Evolutionary conservation across 2,329 filamentous ascomycete genomes (phyloP).

Genomic region (Clarireedia monteithiana): DNA sequence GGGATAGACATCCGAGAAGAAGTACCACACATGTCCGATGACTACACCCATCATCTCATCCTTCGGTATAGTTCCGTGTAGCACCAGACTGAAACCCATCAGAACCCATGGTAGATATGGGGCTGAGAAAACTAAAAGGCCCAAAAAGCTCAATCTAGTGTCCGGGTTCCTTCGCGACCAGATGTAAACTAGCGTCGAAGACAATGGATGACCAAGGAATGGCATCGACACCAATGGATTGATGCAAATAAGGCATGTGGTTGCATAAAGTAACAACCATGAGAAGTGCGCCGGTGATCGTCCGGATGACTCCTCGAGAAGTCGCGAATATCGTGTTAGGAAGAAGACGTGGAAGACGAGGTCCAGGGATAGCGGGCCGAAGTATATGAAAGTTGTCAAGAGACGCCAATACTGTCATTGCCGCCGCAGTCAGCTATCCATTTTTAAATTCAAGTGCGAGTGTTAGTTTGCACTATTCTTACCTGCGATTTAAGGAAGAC

Average conservation of each 20-base stretch:
- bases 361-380: slow-evolving; percentile 88
- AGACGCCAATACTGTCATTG: slow-evolving; percentile 80
- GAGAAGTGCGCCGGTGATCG: slow-evolving; percentile 88
- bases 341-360: slow-evolving; percentile 98
- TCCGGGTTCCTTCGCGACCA: slow-evolving; percentile 95
- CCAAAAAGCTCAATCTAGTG: slow-evolving; percentile 80
- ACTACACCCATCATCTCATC: slow-evolving; percentile 94
- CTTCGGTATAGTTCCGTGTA: slow-evolving; percentile 84
- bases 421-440: too few relatives aligned
- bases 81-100: slow-evolving; percentile 84
- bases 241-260: slow-evolving; percentile 67
- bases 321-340: slow-evolving; percentile 88
- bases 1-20: slow-evolving; percentile 94
- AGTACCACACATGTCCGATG: slow-evolving; percentile 96
- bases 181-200: slow-evolving; percentile 92
- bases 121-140: slow-evolving; percentile 82
- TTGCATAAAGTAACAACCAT: slow-evolving; percentile 86
- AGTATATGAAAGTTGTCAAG: slow-evolving; percentile 95
- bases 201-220: slow-evolving; percentile 89
- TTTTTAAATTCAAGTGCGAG: neutral
- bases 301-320: slow-evolving; percentile 91
- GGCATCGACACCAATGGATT: slow-evolving; percentile 86
- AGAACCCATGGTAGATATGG: slow-evolving; percentile 95
- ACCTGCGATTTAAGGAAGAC: slow-evolving; percentile 92
- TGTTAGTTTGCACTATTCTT: slow-evolving; percentile 24